phyloP scores from a whole-genome alignment of 768 basidiomycete genomes.

The Leccinum truebloodii region DNA sequence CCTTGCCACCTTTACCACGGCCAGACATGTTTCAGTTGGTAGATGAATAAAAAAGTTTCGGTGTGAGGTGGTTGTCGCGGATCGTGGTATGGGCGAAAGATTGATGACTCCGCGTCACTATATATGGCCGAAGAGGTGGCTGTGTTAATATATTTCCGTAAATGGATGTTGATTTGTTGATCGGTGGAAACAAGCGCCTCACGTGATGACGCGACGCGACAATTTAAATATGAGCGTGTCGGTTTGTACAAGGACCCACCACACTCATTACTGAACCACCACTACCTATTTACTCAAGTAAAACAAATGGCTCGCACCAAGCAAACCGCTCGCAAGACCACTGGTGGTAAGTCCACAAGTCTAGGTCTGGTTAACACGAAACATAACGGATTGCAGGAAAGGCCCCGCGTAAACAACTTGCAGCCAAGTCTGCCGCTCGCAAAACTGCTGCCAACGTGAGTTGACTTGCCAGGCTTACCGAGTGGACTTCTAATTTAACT shows the following conservation, averaged over 20 bases:
- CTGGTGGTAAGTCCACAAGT: conserved; percentile 55
- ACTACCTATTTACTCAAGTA: conserved; percentile 20
- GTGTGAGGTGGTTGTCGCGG: conserved; percentile 4
- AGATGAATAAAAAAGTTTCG: conserved; percentile 9
- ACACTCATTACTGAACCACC: background rate
- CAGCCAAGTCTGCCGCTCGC: conserved; percentile 57
- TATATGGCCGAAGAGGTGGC: conserved; percentile 28
- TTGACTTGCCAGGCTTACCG: conserved; percentile 1
- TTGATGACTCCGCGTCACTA: conserved; percentile 7
- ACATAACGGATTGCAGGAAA: conserved; percentile 43
- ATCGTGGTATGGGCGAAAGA: conserved; percentile 4
- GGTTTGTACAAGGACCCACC: background rate
- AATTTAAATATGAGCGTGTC: conserved; percentile 18
- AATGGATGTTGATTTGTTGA: conserved; percentile 27
- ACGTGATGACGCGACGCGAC: conserved; percentile 35
- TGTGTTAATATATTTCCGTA: conserved; percentile 38
- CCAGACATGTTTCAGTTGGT: conserved; percentile 73
- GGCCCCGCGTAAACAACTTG: conserved; percentile 72
- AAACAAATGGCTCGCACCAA: conserved; percentile 66
- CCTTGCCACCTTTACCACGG: conserved; percentile 96
- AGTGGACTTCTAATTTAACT: background rate
- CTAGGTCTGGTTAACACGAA: background rate
- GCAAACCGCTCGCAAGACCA: conserved; percentile 89
- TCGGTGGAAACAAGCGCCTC: conserved; percentile 6
- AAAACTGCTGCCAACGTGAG: conserved; percentile 49